Evolutionary conservation across 768 basidiomycete genomes (phyloP), one percentile per base, ranked within the genome.

Genomic region (Tulasnella sp.): DNA sequence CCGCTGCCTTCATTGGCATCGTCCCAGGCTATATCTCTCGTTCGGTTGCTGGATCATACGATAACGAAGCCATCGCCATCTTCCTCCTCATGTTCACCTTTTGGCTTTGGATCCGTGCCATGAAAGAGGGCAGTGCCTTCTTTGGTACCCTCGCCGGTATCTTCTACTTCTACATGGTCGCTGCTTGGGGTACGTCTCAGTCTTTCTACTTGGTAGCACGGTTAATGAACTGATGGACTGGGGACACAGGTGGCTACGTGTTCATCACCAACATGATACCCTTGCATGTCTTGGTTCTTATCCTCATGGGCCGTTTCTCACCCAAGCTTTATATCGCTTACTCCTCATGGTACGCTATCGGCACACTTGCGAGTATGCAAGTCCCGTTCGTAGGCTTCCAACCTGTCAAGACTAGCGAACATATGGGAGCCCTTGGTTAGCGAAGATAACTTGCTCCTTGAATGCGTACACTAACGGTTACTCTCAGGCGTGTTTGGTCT

Each of bases 221-320:
- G 7, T 21, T 15, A 34, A 17, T 56, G n/a, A 6, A 35, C 41
- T 49, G 12, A 43, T 64, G 17, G 25, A 19, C 14, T 32, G 43
- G 54, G 19, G 57, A 43, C 60, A 9, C 49, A 89, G 88, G 89
- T 75, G 91, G 92, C 62, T 99, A 98, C 71, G 96, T 86, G 0
- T 99, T 99, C 77, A 99, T 99, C 69, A 99, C 96, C 43, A 99
- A 99, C 76, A 99, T 99, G 94, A 93, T 98, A 59, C 96, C 96
- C 35, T 73, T 99, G 1, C 96, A 99, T 65, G 86, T 89, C 0
- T 78, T 98, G n/a, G 83, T 88, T 34, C 82, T 99, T 57, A 79
- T 97, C 54, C 74, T 98, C 32, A 99, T 98, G 96, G 93, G 93
- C 17, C 82, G 96, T 46, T 99, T 81, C 75, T 89, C 83, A 60